A percentile compares a stretch with the other conserved stretches of the same genome.
Conservation (phyloP, 116 monocot species). For the Zostera marina region DNA sequence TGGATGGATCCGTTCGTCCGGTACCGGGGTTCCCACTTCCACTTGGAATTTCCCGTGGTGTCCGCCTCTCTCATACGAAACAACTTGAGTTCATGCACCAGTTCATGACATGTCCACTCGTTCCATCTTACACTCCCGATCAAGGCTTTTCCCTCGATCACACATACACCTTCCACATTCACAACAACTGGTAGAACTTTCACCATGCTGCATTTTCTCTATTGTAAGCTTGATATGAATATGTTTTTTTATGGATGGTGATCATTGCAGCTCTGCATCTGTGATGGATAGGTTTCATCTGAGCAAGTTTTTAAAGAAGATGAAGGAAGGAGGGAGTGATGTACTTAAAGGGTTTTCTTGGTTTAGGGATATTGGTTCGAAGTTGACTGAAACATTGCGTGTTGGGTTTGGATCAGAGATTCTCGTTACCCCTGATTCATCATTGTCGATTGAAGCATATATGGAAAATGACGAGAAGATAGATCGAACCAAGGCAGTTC, state of each 20-base stretch:
- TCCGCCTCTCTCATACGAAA: conserved; percentile 60
- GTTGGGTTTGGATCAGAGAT: conserved; percentile 63
- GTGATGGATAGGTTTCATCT: conserved; percentile 54
- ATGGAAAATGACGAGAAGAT: conserved; percentile 21
- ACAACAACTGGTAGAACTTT: conserved; percentile 40
- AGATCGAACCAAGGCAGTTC: conserved; percentile 55
- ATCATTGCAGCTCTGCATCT: conserved; percentile 42
- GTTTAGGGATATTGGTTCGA: conserved; percentile 27
- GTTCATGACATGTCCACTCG: conserved; percentile 84
- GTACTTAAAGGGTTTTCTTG: conserved; percentile 19
- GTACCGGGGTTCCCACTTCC: conserved; percentile 63
- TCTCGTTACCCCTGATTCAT: conserved; percentile 36
- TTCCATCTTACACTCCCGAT: conserved; percentile 48
- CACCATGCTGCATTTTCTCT: neutral
- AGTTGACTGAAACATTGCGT: conserved; percentile 29
- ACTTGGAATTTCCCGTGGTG: conserved; percentile 62
- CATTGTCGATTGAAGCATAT: conserved; percentile 46
- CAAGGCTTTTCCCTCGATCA: conserved; percentile 46
- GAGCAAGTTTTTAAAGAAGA: conserved; percentile 26
- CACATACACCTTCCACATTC: conserved; percentile 40
- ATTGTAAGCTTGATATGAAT: neutral
- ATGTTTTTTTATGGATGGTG: neutral
- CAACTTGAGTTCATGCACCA: conserved; percentile 95
- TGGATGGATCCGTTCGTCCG: conserved; percentile 75
- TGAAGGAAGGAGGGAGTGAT: conserved; percentile 20